Conservation (phyloP, 2,329 filamentous ascomycete species). For the Xylaria sp. region DNA sequence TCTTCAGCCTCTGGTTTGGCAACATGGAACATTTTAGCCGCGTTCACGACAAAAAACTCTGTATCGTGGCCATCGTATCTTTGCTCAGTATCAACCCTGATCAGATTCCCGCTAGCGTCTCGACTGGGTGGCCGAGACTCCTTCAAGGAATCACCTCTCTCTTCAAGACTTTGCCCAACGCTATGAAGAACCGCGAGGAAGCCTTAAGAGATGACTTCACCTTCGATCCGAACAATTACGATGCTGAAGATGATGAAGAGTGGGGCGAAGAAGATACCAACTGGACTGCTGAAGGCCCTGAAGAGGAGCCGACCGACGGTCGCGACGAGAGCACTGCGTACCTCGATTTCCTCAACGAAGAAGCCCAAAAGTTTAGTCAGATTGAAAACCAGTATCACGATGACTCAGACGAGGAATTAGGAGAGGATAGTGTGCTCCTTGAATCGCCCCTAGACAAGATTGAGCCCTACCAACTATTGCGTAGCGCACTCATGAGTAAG, state of each 20-base stretch:
- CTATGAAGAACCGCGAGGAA: slow-evolving; percentile 91
- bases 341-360: slow-evolving; percentile 93
- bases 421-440: slow-evolving; percentile 90
- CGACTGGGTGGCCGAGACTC: slow-evolving; percentile 92
- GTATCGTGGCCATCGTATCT: slow-evolving; percentile 90
- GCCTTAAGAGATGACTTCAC: slow-evolving; percentile 88
- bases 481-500: slow-evolving; percentile 83
- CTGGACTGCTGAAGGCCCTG: slow-evolving; percentile 80
- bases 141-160: slow-evolving; percentile 87
- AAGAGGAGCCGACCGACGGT: slow-evolving; percentile 72
- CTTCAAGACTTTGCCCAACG: slow-evolving; percentile 89
- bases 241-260: slow-evolving; percentile 79
- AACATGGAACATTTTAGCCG: slow-evolving; percentile 93
- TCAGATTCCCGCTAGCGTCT: slow-evolving; percentile 90
- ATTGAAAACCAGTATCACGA: slow-evolving; percentile 63
- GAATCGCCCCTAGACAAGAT: slow-evolving; percentile 96
- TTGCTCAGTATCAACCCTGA: slow-evolving; percentile 82
- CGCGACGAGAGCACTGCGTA: slow-evolving; percentile 95
- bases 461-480: slow-evolving; percentile 93
- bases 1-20: slow-evolving; percentile 98
- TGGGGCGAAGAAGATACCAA: slow-evolving; percentile 84
- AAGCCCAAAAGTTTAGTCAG: slow-evolving; percentile 87
- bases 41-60: slow-evolving; percentile 98
- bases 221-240: slow-evolving; percentile 68
- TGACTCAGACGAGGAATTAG: slow-evolving; percentile 85